A percentile compares a stretch with the other conserved stretches of the same genome.
Conservation (phyloP, 768 basidiomycete species). For the Amanita subjunquillea region DNA sequence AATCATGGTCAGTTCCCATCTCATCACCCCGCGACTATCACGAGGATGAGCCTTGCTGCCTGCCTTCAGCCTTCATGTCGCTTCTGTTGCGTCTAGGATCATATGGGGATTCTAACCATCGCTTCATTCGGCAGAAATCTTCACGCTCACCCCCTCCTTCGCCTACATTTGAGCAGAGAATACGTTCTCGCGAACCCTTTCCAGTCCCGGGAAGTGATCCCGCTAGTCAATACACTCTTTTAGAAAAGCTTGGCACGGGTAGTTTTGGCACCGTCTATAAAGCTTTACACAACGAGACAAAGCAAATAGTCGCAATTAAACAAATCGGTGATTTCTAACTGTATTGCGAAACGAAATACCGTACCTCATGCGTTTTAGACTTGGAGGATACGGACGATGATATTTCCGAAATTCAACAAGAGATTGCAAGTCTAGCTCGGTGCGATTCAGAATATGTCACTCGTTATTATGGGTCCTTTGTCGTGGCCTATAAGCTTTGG, state of each 20-base stretch:
- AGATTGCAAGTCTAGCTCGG: constrained; percentile 91
- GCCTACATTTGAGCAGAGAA: constrained; percentile 33
- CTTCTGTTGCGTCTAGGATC: constrained; percentile 35
- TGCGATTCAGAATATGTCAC: constrained; percentile 97
- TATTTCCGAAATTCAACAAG: constrained; percentile 96
- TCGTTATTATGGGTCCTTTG: constrained; percentile 93
- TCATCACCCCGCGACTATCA: not conserved
- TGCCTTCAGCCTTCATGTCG: constrained; percentile 28
- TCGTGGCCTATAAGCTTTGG: constrained; percentile 96
- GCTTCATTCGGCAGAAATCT: constrained; percentile 24
- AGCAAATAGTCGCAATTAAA: constrained; percentile 95
- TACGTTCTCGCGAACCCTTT: constrained; percentile 43
- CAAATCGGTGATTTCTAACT: constrained; percentile 66
- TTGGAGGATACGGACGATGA: constrained; percentile 98
- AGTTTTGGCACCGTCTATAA: constrained; percentile 98
- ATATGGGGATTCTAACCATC: constrained; percentile 28
- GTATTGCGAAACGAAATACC: not conserved
- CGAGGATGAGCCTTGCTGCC: not conserved
- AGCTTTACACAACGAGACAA: constrained; percentile 89
- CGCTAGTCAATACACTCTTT: constrained; percentile 81
- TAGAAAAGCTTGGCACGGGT: constrained; percentile 95
- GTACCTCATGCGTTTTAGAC: constrained; percentile 37
- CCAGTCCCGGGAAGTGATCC: constrained; percentile 73
- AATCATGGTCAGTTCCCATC: constrained; percentile 12
- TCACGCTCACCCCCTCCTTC: constrained; percentile 40